These are phyloP conservation scores for Rhizopus stolonifer DNA, from an alignment of 371 early-diverging fungal species.

Conservation along the genomic window DNA sequence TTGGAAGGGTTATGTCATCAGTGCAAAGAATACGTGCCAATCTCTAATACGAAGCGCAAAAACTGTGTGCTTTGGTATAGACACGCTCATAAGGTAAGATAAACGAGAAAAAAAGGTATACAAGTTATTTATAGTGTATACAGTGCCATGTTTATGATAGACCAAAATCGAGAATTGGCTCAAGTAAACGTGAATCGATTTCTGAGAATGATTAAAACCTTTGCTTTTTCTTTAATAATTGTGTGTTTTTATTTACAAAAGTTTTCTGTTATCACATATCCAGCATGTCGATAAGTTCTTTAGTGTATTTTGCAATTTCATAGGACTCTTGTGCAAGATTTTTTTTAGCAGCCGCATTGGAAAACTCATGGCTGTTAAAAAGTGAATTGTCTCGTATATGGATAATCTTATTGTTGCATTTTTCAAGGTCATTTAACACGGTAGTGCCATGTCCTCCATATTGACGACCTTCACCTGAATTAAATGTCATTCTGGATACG, in stretches of 20 bases:
- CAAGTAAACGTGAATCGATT: background rate
- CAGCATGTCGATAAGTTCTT: conserved; percentile 65
- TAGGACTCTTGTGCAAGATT: conserved; percentile 83
- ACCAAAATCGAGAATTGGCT: conserved; percentile 48
- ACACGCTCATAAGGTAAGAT: conserved; percentile 77
- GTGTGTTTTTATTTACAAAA: background rate
- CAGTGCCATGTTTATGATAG: conserved; percentile 78
- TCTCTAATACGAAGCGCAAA: conserved; percentile 73
- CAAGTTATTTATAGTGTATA: background rate
- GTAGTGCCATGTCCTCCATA: conserved; percentile 45
- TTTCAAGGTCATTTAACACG: conserved; percentile 69
- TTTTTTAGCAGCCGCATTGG: conserved; percentile 75
- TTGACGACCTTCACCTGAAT: conserved; percentile 36
- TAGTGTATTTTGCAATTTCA: conserved; percentile 89
- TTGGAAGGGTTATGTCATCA: conserved; percentile 88
- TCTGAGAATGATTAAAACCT: background rate
- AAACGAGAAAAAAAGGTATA: too few species aligned
- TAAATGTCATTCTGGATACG: conserved; percentile 43
- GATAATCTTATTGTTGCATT: conserved; percentile 65
- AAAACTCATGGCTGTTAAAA: conserved; percentile 36
- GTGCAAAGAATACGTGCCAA: conserved; percentile 78
- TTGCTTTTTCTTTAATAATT: background rate
- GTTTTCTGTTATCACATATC: conserved; percentile 20
- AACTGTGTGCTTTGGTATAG: conserved; percentile 85
- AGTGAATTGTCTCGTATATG: conserved; percentile 62